A percentile compares a stretch with the other conserved stretches of the same genome.
These are phyloP conservation scores for Fusarium coicis DNA, from an alignment of 2,329 filamentous ascomycete species.

Conservation along the genomic window DNA sequence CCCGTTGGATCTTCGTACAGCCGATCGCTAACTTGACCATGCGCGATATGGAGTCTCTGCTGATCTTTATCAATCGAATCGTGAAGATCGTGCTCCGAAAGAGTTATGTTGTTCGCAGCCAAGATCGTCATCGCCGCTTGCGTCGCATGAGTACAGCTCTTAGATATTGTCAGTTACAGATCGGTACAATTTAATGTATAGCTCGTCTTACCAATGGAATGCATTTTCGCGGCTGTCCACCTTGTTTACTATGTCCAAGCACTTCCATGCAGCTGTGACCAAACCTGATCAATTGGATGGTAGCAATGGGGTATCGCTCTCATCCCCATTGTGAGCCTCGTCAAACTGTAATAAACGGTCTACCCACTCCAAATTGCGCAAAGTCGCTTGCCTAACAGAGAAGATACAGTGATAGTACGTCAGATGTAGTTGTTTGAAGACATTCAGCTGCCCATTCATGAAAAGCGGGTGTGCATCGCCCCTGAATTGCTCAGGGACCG, in stretches of 20 bases:
- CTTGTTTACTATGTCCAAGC: accelerated
- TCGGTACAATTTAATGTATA: accelerated
- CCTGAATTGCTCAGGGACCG: neutral
- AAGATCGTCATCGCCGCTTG: neutral
- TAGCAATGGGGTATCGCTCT: neutral
- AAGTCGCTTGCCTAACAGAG: accelerated
- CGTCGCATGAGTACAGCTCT: neutral
- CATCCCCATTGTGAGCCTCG: neutral
- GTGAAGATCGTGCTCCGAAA: accelerated
- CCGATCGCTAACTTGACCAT: neutral
- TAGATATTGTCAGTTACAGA: accelerated
- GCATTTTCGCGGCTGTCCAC: accelerated
- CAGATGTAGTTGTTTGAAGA: accelerated
- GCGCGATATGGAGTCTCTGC: neutral
- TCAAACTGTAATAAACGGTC: accelerated
- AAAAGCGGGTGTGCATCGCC: neutral
- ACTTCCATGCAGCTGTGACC: neutral
- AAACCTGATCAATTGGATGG: neutral
- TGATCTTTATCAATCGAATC: neutral
- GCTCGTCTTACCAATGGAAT: neutral
- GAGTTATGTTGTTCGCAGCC: neutral
- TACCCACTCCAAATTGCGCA: accelerated
- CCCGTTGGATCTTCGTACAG: accelerated
- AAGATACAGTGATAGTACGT: neutral
- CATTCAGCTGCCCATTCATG: accelerated